Evolutionary conservation across 2,329 filamentous ascomycete species (phyloP), one percentile per base, ranked within the genome.

Genomic region (Daldinia eschscholtzii): DNA sequence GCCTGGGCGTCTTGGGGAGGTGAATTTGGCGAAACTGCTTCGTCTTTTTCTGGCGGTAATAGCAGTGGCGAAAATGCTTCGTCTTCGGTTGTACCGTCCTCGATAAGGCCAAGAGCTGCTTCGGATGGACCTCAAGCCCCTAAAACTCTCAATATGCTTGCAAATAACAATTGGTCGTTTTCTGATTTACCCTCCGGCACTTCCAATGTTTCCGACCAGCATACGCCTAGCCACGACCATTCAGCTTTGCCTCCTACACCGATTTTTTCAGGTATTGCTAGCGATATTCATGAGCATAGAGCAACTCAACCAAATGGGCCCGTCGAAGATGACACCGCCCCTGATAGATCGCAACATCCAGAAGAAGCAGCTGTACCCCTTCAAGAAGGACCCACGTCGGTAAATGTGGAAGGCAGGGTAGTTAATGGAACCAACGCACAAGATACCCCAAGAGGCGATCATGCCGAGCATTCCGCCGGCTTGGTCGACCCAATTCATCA

Each of bases 151-250:
- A 85, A 88, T 57, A 85, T 86, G 0, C 76, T 90, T 15, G 88
- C 83, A 0, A 87, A 87, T 74, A 89, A 89, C 69, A 90, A 80
- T 71, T 91, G 88, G 89, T 84, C 84, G 0, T 90, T 90, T 71
- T 80, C 82, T 3, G 79, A 79, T 26, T 68, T 87, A 6, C 78
- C 80, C 20, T 57, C 73, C 10, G 68, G 77, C 37, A 6, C 56
- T 30, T 20, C 57, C 7, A 53, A 50, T 23, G 50, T 53, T 10
- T 30, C 53, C 46, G 46, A 30, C 12, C 68, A 68, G 4, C 53
- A 46, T 13, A 23, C 57, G n/a, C 66, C 59, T 12, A 42, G 23
- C 28, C 33, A 42, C 30, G 23, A 23, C 35, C 26, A 28, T 55
- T 30, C 57, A 15, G 37, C 28, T 44, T 58, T 60, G 41, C 26